Percentiles rank a stretch among this genome's conserved stretches.
These are phyloP conservation scores for Teunomyces lycoperdinae DNA, from an alignment of 805 yeast genomes.

Conservation along the genomic window DNA sequence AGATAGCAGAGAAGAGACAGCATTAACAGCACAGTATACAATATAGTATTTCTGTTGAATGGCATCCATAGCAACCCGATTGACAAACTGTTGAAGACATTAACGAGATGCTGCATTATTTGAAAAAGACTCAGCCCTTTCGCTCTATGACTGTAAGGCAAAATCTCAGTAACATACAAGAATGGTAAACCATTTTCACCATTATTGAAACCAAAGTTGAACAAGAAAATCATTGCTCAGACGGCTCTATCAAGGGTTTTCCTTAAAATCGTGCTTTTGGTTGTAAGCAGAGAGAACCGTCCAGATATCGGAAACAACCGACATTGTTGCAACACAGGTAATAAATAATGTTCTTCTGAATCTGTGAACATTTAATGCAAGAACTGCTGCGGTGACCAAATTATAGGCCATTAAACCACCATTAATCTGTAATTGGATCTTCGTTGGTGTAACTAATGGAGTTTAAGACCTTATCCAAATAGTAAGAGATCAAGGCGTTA, in stretches of 20 bases:
- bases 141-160: constrained; percentile 38
- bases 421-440: constrained; percentile 25
- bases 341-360: constrained; percentile 1
- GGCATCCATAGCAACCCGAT: constrained; percentile 38
- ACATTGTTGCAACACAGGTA: constrained; percentile 34
- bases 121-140: constrained; percentile 36
- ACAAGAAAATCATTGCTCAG: constrained; percentile 49
- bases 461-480: constrained; percentile 3
- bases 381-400: neutral
- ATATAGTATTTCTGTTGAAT: constrained; percentile 45
- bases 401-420: neutral
- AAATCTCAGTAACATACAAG: constrained; percentile 43
- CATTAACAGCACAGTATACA: constrained; percentile 32
- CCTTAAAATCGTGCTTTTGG: constrained; percentile 37
- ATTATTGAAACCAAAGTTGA: constrained; percentile 39
- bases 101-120: constrained; percentile 15
- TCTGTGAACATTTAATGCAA: neutral
- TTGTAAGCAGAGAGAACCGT: constrained; percentile 45
- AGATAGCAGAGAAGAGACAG: constrained; percentile 23
- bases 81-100: constrained; percentile 22
- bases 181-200: constrained; percentile 46
- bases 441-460: constrained; percentile 4
- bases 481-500: constrained; percentile 7
- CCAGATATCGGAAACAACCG: constrained; percentile 38
- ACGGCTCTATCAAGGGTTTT: constrained; percentile 46